Evolutionary conservation across 768 basidiomycete species (phyloP).

Genomic region (Agrocybe praecox): DNA sequence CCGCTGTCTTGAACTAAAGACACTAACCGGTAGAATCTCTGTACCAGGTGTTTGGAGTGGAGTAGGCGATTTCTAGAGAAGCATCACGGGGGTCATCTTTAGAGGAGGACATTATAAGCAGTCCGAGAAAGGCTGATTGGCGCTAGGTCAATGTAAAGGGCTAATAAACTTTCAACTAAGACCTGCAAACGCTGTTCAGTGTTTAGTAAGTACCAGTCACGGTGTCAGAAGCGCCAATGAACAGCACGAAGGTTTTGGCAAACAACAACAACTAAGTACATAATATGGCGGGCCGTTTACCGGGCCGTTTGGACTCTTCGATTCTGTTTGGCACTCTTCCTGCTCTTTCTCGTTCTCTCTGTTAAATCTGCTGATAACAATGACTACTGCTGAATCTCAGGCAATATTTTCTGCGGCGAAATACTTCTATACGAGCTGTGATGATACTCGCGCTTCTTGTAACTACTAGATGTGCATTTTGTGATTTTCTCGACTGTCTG

Average conservation of each 20-base stretch:
- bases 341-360: too few relatives aligned
- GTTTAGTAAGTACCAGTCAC: too few relatives aligned
- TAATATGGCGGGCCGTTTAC: too few relatives aligned
- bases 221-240: background rate
- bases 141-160: background rate
- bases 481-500: too few relatives aligned
- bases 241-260: constrained; percentile 3
- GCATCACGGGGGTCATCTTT: constrained; percentile 71
- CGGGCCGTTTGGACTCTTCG: too few relatives aligned
- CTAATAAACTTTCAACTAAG: background rate
- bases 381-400: too few relatives aligned
- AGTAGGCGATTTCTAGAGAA: constrained; percentile 57
- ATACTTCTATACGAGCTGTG: too few relatives aligned
- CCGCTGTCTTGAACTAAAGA: background rate
- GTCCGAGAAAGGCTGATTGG: constrained; percentile 3
- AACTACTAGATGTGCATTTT: too few relatives aligned
- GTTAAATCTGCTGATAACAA: too few relatives aligned
- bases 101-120: constrained; percentile 23
- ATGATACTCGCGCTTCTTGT: too few relatives aligned
- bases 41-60: constrained; percentile 69
- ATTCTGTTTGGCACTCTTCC: too few relatives aligned
- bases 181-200: background rate
- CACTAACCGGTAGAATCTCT: constrained; percentile 51
- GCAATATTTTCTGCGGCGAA: too few relatives aligned
- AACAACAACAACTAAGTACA: background rate